Percentiles rank a stretch among this genome's conserved stretches.
Evolutionary conservation across 2,329 filamentous ascomycete species (phyloP).

Genomic region (Tolypocladium endophyticum): DNA sequence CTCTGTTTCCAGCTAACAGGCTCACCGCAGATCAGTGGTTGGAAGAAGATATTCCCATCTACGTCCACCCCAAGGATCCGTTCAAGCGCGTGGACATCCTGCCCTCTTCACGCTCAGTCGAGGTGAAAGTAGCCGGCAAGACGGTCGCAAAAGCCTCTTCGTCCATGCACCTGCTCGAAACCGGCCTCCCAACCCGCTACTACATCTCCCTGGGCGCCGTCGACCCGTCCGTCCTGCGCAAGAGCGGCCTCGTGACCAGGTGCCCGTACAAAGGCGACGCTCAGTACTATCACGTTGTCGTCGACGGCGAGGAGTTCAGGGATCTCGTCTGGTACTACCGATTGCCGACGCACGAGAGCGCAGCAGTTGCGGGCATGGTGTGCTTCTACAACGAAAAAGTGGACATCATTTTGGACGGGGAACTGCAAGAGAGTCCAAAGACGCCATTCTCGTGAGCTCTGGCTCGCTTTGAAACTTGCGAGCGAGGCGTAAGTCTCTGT

Average conservation of each 20-base stretch:
- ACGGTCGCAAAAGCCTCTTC: constrained; percentile 35
- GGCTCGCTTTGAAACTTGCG: not conserved
- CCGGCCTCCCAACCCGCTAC: constrained; percentile 45
- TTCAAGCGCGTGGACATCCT: constrained; percentile 56
- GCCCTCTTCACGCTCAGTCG: constrained; percentile 39
- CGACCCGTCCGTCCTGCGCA: constrained; percentile 30
- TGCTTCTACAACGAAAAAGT: constrained; percentile 64
- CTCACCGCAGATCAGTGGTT: constrained; percentile 25
- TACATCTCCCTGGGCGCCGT: constrained; percentile 46
- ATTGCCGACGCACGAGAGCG: constrained; percentile 45
- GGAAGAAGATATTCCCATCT: constrained; percentile 49
- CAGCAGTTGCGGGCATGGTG: constrained; percentile 40
- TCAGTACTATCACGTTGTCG: constrained; percentile 46
- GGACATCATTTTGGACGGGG: constrained; percentile 47
- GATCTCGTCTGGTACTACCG: constrained; percentile 55
- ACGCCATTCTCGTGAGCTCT: not conserved
- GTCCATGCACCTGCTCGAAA: constrained; percentile 49
- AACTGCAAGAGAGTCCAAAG: constrained; percentile 4
- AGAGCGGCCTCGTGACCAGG: constrained; percentile 40
- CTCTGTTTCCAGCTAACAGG: not conserved
- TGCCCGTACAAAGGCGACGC: constrained; percentile 62
- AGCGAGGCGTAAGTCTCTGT: not conserved
- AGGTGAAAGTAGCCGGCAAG: constrained; percentile 35
- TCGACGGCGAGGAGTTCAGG: constrained; percentile 30
- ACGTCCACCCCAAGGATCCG: constrained; percentile 56